Evolutionary conservation across 768 basidiomycete species (phyloP).

Genomic region (Termitomyces titanicus): DNA sequence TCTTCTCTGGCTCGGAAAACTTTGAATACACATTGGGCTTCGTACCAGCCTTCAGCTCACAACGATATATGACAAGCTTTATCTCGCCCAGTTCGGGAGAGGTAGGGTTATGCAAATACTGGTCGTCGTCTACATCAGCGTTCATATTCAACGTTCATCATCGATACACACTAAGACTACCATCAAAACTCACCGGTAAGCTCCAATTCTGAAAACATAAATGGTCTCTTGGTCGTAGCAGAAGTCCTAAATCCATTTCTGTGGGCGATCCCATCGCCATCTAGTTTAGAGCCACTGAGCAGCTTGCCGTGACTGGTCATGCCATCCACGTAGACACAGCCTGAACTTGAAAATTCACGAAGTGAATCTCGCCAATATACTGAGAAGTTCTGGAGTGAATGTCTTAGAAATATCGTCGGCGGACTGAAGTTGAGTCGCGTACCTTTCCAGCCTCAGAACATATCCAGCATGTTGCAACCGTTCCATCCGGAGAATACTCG

Average conservation of each 20-base stretch:
- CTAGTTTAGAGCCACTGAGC: not conserved
- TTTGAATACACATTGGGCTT: too few species aligned
- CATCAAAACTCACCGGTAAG: constrained; percentile 14
- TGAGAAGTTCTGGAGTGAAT: constrained; percentile 12
- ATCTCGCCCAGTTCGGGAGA: constrained; percentile 12
- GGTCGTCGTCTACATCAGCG: constrained; percentile 17
- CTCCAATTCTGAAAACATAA: constrained; percentile 17
- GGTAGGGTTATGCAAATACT: constrained; percentile 4
- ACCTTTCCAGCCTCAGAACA: constrained; percentile 24
- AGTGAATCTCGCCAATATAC: constrained; percentile 13
- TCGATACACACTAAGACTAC: too few species aligned
- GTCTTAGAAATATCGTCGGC: too few species aligned
- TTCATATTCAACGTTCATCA: too few species aligned
- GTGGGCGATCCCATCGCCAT: not conserved
- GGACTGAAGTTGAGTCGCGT: too few species aligned
- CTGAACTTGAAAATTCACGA: not conserved
- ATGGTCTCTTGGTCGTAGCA: constrained; percentile 7
- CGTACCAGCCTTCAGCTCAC: not conserved
- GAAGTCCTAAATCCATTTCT: not conserved
- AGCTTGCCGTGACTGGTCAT: not conserved
- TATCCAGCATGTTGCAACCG: constrained; percentile 20
- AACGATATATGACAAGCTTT: constrained; percentile 7
- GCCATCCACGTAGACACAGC: constrained; percentile 13
- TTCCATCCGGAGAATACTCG: constrained; percentile 12
- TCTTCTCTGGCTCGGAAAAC: constrained; percentile 1